Base-by-base conservation (phyloP, 768 basidiomycete species). In the Mycena venus region DNA sequence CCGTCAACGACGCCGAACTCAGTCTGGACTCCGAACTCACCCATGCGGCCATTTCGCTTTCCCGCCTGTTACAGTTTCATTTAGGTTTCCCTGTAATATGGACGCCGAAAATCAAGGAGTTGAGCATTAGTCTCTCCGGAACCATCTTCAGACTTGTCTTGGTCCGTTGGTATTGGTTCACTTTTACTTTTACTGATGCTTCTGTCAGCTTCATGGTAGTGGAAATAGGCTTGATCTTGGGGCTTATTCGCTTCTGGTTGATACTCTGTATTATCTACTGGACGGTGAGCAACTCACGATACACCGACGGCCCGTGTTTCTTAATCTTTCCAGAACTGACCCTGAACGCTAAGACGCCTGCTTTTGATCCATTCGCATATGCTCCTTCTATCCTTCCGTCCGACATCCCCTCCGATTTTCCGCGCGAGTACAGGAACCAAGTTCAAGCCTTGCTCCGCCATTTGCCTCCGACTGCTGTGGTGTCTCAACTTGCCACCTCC, bases 61-160 rank as follows among this genome's bases (percentile, higher is more conserved):
- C 90, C 3, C 91, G 94, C 2, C 83, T 95, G 19, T 77, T 95
- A 27, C 94, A 96, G 77, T 95, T 95, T 73, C 88, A 91, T 79
- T 84, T 95, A 10, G 91, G 93, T 27, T 93, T 95, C 78, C 87
- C 87, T 21, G 87, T 86, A 11, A 79, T 81, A 6, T 94, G 93
- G 92, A 90, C 90, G 3, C 72, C 84, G 3, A 85, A 83, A 60
- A 85, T 86, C 47, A 91, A 87, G 75, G 88, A 88, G 38, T 78
- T 85, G 23, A 85, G 89, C 38, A 85, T 84, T 23, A 80, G 80
- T 21, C 71, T 95, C 29, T 83, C 84, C 12, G 74, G 78, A 21
- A 78, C 83, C 0, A 76, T 95, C 40, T 89, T 92, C 49, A 84
- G 84, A 29, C 82, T 93, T 55, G 84, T 85, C 17, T 75, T 91